phyloP scores from a whole-genome alignment of 176 grass and related monocot species.

The Chrysopogon serrulatus region DNA sequence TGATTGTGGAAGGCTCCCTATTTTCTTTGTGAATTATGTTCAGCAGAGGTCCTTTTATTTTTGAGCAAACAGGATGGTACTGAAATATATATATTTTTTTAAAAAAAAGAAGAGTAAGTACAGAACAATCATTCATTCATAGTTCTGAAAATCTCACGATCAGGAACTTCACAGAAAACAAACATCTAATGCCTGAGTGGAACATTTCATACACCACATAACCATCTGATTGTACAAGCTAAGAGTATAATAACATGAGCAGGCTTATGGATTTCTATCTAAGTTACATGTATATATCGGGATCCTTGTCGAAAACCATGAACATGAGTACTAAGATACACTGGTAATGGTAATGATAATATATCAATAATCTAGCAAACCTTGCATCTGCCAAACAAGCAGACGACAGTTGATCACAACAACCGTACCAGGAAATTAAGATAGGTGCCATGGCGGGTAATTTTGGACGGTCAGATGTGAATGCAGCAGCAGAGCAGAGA shows the following conservation, averaged over 20 bases:
- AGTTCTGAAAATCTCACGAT: neutral
- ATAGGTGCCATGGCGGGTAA: neutral
- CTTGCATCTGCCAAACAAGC: neutral
- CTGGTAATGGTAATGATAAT: neutral
- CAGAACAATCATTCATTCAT: neutral
- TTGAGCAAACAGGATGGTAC: neutral
- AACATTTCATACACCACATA: slow-evolving; percentile 13
- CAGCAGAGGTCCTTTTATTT: neutral
- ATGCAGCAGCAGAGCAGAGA: neutral
- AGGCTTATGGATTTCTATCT: neutral
- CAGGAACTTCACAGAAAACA: neutral
- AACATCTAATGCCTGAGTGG: neutral
- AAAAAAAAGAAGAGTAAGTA: neutral
- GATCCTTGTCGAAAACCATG: neutral
- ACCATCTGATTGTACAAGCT: slow-evolving; percentile 15
- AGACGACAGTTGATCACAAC: neutral
- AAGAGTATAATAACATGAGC: neutral
- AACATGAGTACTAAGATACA: neutral
- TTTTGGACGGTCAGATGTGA: neutral
- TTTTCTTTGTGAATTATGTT: neutral
- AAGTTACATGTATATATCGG: neutral
- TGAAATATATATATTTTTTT: no score
- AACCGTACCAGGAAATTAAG: no score
- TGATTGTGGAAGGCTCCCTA: neutral
- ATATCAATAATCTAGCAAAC: no score